Evolutionary conservation across 2,329 filamentous ascomycete species (phyloP).

Genomic region (Tolypocladium capitatum): DNA sequence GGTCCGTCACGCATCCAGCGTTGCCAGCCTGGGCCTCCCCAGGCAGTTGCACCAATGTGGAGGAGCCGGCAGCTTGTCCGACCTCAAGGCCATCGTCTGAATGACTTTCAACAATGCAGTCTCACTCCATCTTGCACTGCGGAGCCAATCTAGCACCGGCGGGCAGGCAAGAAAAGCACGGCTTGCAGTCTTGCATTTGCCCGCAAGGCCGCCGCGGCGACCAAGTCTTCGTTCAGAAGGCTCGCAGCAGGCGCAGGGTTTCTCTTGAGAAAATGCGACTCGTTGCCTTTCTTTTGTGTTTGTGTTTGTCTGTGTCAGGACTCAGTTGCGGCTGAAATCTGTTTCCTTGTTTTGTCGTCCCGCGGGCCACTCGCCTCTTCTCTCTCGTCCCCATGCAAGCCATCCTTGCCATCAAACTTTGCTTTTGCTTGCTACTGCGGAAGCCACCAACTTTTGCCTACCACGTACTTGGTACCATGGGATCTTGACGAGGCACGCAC

Average conservation of each 20-base stretch:
- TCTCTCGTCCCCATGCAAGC: neutral
- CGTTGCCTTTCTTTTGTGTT: neutral
- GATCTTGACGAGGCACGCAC: neutral
- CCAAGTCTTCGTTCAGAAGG: neutral
- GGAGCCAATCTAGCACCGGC: neutral
- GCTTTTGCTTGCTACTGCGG: neutral
- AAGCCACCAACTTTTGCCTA: neutral
- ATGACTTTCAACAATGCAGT: neutral
- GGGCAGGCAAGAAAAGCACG: neutral
- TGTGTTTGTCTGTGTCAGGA: neutral
- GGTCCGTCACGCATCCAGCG: neutral
- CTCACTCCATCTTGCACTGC: neutral
- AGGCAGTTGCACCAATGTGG: neutral
- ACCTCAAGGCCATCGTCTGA: neutral
- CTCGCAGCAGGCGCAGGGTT: neutral
- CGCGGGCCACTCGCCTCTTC: neutral
- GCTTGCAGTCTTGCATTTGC: neutral
- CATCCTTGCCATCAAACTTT: neutral
- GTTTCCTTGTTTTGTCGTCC: neutral
- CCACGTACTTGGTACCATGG: neutral
- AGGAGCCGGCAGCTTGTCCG: neutral
- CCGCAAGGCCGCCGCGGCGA: neutral
- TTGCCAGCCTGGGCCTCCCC: neutral
- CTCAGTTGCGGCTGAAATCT: neutral
- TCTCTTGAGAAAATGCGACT: neutral